A percentile compares a stretch with the other conserved stretches of the same genome.
These are phyloP conservation scores for Fomes fomentarius DNA, from an alignment of 1,284 basidiomycete species.

Conservation along the genomic window DNA sequence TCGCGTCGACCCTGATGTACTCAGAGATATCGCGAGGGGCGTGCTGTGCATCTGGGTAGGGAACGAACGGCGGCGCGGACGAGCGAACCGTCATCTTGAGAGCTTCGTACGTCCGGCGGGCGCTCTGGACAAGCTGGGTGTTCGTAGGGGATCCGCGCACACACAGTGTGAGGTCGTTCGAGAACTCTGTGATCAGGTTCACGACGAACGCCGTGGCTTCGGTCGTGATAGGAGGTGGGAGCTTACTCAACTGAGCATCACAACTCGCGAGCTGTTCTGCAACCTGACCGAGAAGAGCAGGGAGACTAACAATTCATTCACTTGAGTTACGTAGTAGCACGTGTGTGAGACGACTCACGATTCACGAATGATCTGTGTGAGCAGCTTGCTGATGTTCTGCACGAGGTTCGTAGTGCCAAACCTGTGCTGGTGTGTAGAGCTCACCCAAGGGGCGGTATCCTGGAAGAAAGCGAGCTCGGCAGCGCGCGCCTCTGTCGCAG, in stretches of 20 bases:
- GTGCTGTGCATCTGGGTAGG: conserved; percentile 14
- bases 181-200: conserved; percentile 49
- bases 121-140: conserved; percentile 16
- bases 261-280: conserved; percentile 40
- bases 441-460: conserved; percentile 52
- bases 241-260: conserved; percentile 37
- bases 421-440: conserved; percentile 42
- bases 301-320: too few species aligned
- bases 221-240: conserved; percentile 44
- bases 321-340: too few species aligned
- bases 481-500: conserved; percentile 41
- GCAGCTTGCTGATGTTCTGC: conserved; percentile 50
- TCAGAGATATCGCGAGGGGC: conserved; percentile 15
- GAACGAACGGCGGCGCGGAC: conserved; percentile 44
- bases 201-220: conserved; percentile 53
- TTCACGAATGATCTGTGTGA: conserved; percentile 39
- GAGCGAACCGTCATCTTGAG: conserved; percentile 12
- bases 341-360: conserved; percentile 13
- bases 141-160: conserved; percentile 37
- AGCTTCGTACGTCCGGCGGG: conserved; percentile 4
- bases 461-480: conserved; percentile 52
- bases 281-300: conserved; percentile 40
- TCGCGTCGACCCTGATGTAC: conserved; percentile 28
- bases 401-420: conserved; percentile 65
- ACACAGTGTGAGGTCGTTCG: conserved; percentile 36